phyloP scores from a whole-genome alignment of 768 basidiomycete species.

The Hericium erinaceus region DNA sequence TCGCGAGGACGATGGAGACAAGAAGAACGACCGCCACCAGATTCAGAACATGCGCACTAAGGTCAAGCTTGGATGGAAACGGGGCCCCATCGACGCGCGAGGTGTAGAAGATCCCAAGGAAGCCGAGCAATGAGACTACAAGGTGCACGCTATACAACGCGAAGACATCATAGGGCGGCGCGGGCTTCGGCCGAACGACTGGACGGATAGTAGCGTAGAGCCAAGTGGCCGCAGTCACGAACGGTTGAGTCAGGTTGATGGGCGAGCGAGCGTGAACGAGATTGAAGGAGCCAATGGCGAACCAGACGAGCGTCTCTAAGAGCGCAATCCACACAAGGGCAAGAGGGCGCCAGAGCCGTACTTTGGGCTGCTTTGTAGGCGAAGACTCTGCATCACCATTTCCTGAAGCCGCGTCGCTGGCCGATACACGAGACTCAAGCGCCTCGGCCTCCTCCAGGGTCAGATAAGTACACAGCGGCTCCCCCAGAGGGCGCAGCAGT shows the following conservation, averaged over 20 bases:
- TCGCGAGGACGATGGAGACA: constrained; percentile 40
- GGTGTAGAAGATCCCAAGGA: constrained; percentile 50
- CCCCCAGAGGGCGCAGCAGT: constrained; percentile 13
- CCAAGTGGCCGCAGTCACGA: constrained; percentile 52
- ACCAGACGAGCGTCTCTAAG: constrained; percentile 47
- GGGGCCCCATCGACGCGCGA: constrained; percentile 33
- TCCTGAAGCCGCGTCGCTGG: background rate
- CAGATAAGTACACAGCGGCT: constrained; percentile 31
- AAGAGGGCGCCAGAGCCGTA: constrained; percentile 49
- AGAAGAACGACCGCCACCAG: constrained; percentile 33
- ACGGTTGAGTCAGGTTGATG: constrained; percentile 25
- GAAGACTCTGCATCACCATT: background rate
- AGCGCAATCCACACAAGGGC: constrained; percentile 48
- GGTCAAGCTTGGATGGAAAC: constrained; percentile 20
- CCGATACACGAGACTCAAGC: background rate
- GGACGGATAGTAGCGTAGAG: constrained; percentile 54
- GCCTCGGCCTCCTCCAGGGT: constrained; percentile 25
- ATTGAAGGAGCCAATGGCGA: constrained; percentile 46
- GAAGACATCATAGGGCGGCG: constrained; percentile 57
- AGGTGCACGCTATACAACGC: constrained; percentile 44
- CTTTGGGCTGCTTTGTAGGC: constrained; percentile 3
- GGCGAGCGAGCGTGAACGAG: too few species aligned
- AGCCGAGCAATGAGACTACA: constrained; percentile 33
- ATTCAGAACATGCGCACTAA: constrained; percentile 27
- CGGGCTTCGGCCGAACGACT: constrained; percentile 40